phyloP scores from a whole-genome alignment of 139 green algal species.

The Raphidocelis subcapitata region DNA sequence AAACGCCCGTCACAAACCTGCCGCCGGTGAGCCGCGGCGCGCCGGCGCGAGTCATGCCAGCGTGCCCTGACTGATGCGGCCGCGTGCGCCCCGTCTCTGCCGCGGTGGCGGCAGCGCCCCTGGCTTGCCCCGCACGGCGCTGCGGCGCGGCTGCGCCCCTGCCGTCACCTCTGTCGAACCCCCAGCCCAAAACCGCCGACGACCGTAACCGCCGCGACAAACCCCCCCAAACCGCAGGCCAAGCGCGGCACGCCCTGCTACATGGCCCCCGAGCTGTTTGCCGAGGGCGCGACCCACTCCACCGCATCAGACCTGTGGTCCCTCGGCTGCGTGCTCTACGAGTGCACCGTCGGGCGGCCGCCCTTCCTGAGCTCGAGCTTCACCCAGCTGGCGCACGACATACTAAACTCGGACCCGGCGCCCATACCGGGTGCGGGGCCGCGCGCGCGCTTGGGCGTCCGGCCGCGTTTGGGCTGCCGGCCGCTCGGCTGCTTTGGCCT shows the following conservation, averaged over 20 bases:
- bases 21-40: constrained; percentile 9
- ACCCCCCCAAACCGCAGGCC: constrained; percentile 35
- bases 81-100: too few relatives aligned
- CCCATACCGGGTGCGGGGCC: constrained; percentile 38
- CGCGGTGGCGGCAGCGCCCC: too few relatives aligned
- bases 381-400: constrained; percentile 74
- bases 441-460: too few relatives aligned
- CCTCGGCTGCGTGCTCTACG: constrained; percentile 93
- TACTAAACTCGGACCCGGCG: constrained; percentile 65
- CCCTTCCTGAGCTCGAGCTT: constrained; percentile 85
- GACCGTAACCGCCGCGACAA: too few relatives aligned
- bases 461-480: too few relatives aligned
- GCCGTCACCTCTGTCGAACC: too few relatives aligned
- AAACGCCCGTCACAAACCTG: constrained; percentile 54
- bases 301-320: constrained; percentile 88
- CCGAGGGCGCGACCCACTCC: constrained; percentile 76
- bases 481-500: too few relatives aligned
- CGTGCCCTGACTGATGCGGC: too few relatives aligned
- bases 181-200: too few relatives aligned
- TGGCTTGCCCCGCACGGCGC: too few relatives aligned
- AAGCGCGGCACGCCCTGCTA: constrained; percentile 88
- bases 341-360: constrained; percentile 80
- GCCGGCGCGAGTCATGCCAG: neutral
- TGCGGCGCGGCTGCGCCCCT: too few relatives aligned
- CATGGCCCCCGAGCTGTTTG: constrained; percentile 95